Base-by-base conservation (phyloP, 768 basidiomycete genomes). In the Tulasnella sp. region DNA sequence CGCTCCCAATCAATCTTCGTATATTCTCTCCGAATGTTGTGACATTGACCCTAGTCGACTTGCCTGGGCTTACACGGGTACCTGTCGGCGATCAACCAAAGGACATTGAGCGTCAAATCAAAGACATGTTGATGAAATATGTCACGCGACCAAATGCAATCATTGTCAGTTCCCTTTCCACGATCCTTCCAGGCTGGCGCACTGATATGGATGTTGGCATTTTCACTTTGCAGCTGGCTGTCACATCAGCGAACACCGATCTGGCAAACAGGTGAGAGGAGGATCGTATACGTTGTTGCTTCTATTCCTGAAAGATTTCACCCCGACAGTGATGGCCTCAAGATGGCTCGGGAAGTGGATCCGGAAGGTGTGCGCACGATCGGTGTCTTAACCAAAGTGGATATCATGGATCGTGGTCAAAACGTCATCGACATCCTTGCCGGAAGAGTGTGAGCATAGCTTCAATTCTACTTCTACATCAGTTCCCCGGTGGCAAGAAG, bases 341-440 rank as follows among this genome's bases (percentile, higher is more conserved):
- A 96, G 76, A 75, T 97, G 78, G 95, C 93, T 51, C 79, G 95
- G 62, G 93, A 97, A 69, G 93, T 97, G 23, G 96, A 99, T 69
- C 94, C 95, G 2, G 96, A 98, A 60, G 96, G 96, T 34, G 13
- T 50, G 47, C 80, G 95, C 68, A 99, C 96, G 19, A 97, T 99
- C 65, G 96, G 96, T 79, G 96, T 99, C n/a, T 74, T 98, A 67
- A 99, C 96, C 11, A 99, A 99, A 73, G 86, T 98, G 53, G 96
- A 99, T 72, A 76, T 99, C 64, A 99, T 99, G 96, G 96, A 99
- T 75, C 80, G 79, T 67, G 96, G 96, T 56, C 98, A 96, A 2
- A 95, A 99, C 70, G 96, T 99, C 41, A 94, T 99, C 29, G 96
- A 99, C 71, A 98, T 99, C 70, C 83, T 99, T 50, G 96, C 96